Base-by-base conservation (phyloP, 805 yeast genomes). In the Tetrapisispora arboricola region DNA sequence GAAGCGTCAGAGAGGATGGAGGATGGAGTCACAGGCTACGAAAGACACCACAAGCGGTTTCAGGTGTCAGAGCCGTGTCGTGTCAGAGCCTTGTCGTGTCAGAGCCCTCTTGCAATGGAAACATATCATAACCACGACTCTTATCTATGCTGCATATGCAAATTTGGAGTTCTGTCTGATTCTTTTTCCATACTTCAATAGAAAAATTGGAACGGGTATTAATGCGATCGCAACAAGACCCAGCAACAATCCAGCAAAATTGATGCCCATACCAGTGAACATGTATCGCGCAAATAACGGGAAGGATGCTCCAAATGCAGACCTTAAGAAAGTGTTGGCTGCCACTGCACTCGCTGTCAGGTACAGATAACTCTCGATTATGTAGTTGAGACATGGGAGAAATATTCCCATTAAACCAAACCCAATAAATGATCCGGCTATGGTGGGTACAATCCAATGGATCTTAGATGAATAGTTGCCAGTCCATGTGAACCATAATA, bases 401-500 rank as follows among this genome's bases (percentile, higher is more conserved):
- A 84, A 84, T 42, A 84, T 75, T 30, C 76, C 68, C 47, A 81
- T 65, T 43, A 82, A 60, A 24, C 90, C 94, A 47, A 72, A 75
- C 6, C 87, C 88, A 33, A 76, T 71, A 53, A 79, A 70, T 3
- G 73, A 45, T 46, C 84, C 81, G 26, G 83, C 76, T 19, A 76
- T 62, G 2, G 82, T 72, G 29, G 94, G 92, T 13, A 75, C 83
- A 52, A 78, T 80, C 90, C 92, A 87, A 56, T 80, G 95, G 28
- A 84, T 75, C 38, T 63, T 61, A 25, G 78, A 61, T 33, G 74
- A 79, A 61, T 79, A 87, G 47, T 75, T 72, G 55, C 95, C 95
- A 6, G 90, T 68, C 27, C 95, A 87, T 42, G 84, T 75, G 58
- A 87, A 70, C 95, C 95, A 83, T 53, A 86, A 70, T 45, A 86